Percentiles rank a stretch among this genome's conserved stretches.
Conservation (phyloP, 2,329 filamentous ascomycete species). For the Fusarium mundagurra region DNA sequence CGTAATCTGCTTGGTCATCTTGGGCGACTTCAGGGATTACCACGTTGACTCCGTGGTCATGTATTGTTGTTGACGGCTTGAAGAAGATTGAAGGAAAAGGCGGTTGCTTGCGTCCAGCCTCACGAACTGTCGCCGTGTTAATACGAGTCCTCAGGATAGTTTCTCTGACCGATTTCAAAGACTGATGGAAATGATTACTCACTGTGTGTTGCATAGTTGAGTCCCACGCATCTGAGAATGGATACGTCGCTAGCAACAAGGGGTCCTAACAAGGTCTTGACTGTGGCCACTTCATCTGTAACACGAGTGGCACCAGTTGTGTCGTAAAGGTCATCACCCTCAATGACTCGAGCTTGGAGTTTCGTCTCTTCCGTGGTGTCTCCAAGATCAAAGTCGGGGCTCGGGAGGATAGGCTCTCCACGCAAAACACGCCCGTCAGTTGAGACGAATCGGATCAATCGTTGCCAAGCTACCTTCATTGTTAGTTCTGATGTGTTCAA, state of each 20-base stretch:
- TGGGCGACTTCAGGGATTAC: constrained; percentile 57
- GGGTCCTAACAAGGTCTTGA: constrained; percentile 64
- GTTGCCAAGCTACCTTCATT: constrained; percentile 56
- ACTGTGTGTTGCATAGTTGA: constrained; percentile 70
- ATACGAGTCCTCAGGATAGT: not conserved
- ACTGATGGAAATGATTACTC: not conserved
- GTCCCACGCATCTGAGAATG: constrained; percentile 66
- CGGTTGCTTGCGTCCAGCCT: constrained; percentile 60
- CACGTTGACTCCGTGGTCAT: constrained; percentile 50
- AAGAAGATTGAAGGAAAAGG: constrained; percentile 60
- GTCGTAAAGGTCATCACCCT: constrained; percentile 61
- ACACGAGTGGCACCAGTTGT: constrained; percentile 57
- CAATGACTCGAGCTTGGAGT: constrained; percentile 62
- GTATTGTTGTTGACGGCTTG: constrained; percentile 55
- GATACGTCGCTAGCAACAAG: constrained; percentile 61
- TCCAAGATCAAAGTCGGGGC: constrained; percentile 55
- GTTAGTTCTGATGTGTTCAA: not conserved
- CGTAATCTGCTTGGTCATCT: constrained; percentile 59
- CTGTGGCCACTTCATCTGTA: constrained; percentile 63
- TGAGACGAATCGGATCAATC: constrained; percentile 64
- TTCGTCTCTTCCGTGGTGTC: constrained; percentile 56
- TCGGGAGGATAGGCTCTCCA: constrained; percentile 62
- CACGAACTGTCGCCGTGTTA: constrained; percentile 51
- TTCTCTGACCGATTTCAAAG: rapidly evolving
- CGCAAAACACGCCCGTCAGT: constrained; percentile 60